Evolutionary conservation across 345 rosid species (phyloP), one percentile per base, ranked within the genome.

Genomic region (Brassica rapa): DNA sequence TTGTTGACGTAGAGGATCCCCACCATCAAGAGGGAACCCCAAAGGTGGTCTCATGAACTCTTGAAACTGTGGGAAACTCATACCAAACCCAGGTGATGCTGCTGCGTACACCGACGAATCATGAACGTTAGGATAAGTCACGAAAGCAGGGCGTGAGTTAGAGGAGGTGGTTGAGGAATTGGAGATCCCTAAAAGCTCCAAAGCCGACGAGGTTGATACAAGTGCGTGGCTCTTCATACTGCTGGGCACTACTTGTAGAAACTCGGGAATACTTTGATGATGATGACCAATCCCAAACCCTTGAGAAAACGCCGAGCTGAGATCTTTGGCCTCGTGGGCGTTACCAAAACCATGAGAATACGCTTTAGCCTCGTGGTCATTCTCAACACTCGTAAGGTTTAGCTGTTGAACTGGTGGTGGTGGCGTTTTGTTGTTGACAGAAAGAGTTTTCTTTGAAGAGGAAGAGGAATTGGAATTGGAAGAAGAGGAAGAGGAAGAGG

Each of bases 151-250:
- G 29, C 80, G 67, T 33, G 66, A 7, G 3, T 1, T 27, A 43
- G 68, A 65, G 9, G 74, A 32, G 7, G 72, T 41, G 49, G 14
- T 9, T 3, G 49, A 57, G 21, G 74, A 25, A 16, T 1, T 62
- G 11, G 96, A 86, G 57, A 91, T 81, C 85, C 97, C 96, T 57
- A 93, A 73, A 68, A 91, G 84, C 92, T 91, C 98, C 83, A 93
- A 49, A 81, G 97, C 66, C 3, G 83, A 80, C 0, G 83, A 80
- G 23, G 76, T 74, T 27, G 82, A 80, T 27, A 80, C 79, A 53
- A 80, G 71, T 37, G 71, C 11, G 59, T 76, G 76, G 80, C 73
- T 74, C 72, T 82, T 81, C 29, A 78, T 73, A 60, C 56, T 81
- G 72, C 14, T 72, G 12, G 82, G 59, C 1, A 35, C 35, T 6